phyloP scores from a whole-genome alignment of 805 yeast genomes.

The Ogataea henricii region DNA sequence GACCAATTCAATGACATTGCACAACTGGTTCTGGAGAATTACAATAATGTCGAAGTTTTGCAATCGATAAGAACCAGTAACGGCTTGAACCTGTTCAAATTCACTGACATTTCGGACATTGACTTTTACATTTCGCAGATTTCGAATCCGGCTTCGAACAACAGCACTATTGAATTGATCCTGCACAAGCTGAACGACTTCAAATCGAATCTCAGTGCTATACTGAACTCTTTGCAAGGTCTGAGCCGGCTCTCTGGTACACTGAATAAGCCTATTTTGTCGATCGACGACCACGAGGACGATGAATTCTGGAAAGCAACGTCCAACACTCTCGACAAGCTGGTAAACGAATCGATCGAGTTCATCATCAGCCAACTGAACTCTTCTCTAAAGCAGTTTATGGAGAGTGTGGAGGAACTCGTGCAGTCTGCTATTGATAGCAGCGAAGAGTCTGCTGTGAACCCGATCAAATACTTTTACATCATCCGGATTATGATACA shows the following conservation, averaged over 20 bases:
- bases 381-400: conserved; percentile 19
- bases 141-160: conserved; percentile 17
- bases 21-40: conserved; percentile 19
- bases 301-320: conserved; percentile 32
- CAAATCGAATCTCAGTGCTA: conserved; percentile 15
- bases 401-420: conserved; percentile 13
- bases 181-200: conserved; percentile 22
- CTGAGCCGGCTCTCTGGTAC: conserved; percentile 22
- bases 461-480: conserved; percentile 26
- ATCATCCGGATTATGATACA: conserved; percentile 29
- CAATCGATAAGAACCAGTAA: conserved; percentile 13
- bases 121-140: conserved; percentile 22
- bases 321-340: conserved; percentile 12
- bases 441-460: neutral
- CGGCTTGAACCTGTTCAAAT: conserved; percentile 25
- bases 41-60: conserved; percentile 12
- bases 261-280: conserved; percentile 33
- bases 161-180: conserved; percentile 17
- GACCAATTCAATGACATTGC: conserved; percentile 23
- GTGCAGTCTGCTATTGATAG: neutral
- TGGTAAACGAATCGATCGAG: conserved; percentile 22
- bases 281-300: conserved; percentile 40
- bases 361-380: conserved; percentile 18
- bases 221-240: conserved; percentile 23
- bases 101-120: conserved; percentile 25